Evolutionary conservation across 2,329 filamentous ascomycete genomes (phyloP).

Genomic region (Cladosporium sp.): DNA sequence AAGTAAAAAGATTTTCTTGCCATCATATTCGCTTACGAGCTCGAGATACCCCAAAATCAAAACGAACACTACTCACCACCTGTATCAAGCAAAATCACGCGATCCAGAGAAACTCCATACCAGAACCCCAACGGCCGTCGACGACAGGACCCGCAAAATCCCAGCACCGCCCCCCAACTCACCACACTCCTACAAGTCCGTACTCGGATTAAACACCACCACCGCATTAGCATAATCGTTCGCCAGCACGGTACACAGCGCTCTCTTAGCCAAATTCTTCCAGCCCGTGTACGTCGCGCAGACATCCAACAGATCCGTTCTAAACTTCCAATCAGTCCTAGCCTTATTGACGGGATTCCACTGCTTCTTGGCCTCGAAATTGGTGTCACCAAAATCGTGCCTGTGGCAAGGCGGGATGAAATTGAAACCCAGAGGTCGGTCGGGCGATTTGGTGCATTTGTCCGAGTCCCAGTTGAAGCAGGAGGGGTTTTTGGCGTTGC

Average conservation of each 20-base stretch:
- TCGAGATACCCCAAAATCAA: neutral
- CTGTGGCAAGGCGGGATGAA: slow-evolving; percentile 4
- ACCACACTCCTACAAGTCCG: neutral
- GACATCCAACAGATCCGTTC: neutral
- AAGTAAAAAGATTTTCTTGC: neutral
- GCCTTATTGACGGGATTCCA: slow-evolving; percentile 1
- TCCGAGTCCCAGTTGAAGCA: slow-evolving; percentile 9
- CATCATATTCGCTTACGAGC: neutral
- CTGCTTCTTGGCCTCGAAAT: neutral
- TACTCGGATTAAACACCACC: neutral
- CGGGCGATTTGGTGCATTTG: neutral
- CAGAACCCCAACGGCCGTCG: too few species aligned
- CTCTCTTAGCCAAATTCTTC: neutral
- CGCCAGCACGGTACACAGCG: neutral
- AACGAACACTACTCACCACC: neutral
- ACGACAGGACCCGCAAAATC: neutral
- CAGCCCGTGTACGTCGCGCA: neutral
- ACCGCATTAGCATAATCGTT: neutral
- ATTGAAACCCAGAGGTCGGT: neutral
- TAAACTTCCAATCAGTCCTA: neutral
- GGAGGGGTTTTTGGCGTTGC: neutral
- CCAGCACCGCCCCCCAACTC: neutral
- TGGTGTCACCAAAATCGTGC: slow-evolving; percentile 1
- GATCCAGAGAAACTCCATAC: too few species aligned
- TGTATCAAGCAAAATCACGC: too few species aligned